phyloP scores from a whole-genome alignment of 352 stramenopile genomes.

The Globisporangium parvum region DNA sequence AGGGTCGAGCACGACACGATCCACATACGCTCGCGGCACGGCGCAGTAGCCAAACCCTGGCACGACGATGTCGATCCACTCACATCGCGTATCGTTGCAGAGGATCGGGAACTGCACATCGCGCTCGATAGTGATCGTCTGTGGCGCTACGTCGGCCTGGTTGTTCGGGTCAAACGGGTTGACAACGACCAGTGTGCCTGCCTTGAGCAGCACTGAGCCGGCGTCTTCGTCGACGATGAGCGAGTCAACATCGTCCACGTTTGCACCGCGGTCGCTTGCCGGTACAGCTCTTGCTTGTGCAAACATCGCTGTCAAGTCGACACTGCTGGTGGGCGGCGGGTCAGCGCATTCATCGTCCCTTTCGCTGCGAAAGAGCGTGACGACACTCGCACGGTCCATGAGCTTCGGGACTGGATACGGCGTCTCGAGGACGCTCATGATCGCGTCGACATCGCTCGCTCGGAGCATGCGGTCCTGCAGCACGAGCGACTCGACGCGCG shows the following conservation, averaged over 20 bases:
- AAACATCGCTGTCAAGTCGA: background rate
- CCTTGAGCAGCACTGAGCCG: background rate
- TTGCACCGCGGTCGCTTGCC: background rate
- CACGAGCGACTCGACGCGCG: slow-evolving; percentile 1
- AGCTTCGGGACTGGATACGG: background rate
- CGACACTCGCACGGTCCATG: background rate
- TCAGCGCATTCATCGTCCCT: background rate
- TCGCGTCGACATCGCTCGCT: background rate
- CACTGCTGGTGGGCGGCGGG: background rate
- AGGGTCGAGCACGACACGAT: background rate
- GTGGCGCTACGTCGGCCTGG: background rate
- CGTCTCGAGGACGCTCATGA: background rate
- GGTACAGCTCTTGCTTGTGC: background rate
- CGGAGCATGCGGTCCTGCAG: background rate
- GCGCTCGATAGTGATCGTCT: background rate
- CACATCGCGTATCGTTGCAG: background rate
- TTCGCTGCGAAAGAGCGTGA: background rate
- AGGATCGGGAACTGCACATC: background rate
- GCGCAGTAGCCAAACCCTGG: slow-evolving; percentile 2
- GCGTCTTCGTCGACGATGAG: background rate
- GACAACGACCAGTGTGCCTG: background rate
- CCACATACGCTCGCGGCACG: background rate
- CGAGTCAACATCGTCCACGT: background rate
- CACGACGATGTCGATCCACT: slow-evolving; percentile 3
- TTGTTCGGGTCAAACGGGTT: background rate